phyloP scores from a whole-genome alignment of 164 flowering plant species.

The Macadamia integrifolia region DNA sequence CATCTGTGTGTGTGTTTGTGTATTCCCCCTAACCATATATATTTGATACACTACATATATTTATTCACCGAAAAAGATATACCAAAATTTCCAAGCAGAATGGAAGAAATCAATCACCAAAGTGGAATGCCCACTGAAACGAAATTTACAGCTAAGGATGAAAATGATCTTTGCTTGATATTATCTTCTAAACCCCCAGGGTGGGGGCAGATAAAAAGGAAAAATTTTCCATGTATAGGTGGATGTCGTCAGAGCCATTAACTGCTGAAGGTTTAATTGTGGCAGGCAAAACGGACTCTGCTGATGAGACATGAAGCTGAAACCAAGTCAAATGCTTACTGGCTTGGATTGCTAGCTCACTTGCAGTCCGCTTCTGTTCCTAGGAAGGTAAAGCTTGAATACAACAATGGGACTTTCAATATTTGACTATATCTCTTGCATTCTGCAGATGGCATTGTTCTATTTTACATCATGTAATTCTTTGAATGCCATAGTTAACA shows the following conservation, averaged over 20 bases:
- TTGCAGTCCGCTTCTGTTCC: constrained; percentile 91
- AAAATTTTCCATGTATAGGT: neutral
- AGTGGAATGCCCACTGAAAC: too few species aligned
- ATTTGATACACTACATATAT: too few species aligned
- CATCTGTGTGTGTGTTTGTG: too few species aligned
- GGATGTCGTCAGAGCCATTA: neutral
- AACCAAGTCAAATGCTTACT: constrained; percentile 88
- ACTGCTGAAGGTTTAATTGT: neutral
- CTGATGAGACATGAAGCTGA: constrained; percentile 99
- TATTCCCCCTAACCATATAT: too few species aligned
- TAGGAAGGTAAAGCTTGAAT: constrained; percentile 57
- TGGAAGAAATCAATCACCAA: too few species aligned
- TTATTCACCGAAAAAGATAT: too few species aligned
- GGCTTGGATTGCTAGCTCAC: constrained; percentile 95
- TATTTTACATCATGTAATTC: neutral
- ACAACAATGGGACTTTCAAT: neutral
- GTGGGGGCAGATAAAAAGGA: neutral
- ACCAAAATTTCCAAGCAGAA: too few species aligned
- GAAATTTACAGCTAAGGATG: too few species aligned
- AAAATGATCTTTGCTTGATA: too few species aligned
- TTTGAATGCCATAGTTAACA: neutral
- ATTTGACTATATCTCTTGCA: neutral
- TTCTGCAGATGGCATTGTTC: neutral
- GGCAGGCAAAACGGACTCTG: constrained; percentile 87
- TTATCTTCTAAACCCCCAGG: too few species aligned